Evolutionary conservation across 164 flowering plant species (phyloP).

Genomic region (Magnolia changhungtana): DNA sequence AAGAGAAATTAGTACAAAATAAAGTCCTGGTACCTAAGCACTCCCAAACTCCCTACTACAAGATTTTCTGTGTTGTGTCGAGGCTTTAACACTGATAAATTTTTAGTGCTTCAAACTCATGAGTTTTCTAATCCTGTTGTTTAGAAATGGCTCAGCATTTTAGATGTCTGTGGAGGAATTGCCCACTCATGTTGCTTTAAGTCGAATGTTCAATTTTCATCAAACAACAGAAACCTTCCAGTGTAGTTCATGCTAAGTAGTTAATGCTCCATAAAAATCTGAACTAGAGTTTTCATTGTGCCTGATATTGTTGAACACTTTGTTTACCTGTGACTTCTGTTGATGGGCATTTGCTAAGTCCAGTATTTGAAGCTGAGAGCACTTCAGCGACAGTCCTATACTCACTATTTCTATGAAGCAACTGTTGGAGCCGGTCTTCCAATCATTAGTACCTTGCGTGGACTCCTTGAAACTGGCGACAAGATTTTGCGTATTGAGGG

Average conservation of each 20-base stretch:
- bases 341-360: conserved; percentile 11
- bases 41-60: too few species aligned
- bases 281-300: background rate
- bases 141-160: background rate
- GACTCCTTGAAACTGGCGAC: conserved; percentile 95
- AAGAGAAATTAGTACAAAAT: too few species aligned
- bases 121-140: background rate
- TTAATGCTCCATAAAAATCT: background rate
- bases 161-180: too few species aligned
- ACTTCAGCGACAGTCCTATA: conserved; percentile 88
- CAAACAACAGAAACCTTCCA: background rate
- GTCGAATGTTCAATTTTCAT: too few species aligned
- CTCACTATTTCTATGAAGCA: conserved; percentile 98
- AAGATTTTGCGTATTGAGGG: conserved; percentile 88
- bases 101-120: background rate
- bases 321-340: background rate
- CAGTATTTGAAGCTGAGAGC: conserved; percentile 92
- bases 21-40: too few species aligned
- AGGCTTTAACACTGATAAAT: too few species aligned
- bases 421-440: conserved; percentile 99
- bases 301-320: background rate
- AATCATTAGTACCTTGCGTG: conserved; percentile 84
- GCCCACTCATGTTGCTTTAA: too few species aligned
- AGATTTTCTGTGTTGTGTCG: too few species aligned
- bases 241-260: background rate